Base-by-base conservation (phyloP, 2,329 filamentous ascomycete species). In the Pseudovirgaria hyperparasitica region DNA sequence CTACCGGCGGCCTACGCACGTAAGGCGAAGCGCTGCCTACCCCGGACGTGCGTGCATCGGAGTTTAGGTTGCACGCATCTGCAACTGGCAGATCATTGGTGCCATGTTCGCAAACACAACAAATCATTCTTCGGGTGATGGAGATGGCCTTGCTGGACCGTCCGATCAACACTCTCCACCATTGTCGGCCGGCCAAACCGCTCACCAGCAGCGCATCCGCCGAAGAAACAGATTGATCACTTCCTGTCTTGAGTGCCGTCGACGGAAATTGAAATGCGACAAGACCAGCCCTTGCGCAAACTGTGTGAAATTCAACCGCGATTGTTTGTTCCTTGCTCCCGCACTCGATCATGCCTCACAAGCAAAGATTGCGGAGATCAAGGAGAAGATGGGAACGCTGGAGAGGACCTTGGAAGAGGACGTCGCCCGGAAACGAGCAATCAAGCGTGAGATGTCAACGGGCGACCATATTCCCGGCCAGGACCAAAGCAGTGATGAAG, bases 221-320 rank as follows among this genome's bases (percentile, higher is more conserved):
- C 48, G 52, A 22, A 42, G 52, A 19, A 55, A 55, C 31, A 46
- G 52, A 16, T 30, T 54, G 15, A 55, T 55, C 26, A 52, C 45
- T 10, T 53, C 49, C 5, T 55, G 52, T 28, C 43, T 55, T 11
- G 52, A 55, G 35, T 55, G 50, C 46, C 68, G 81, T 20, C 70
- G 78, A 13, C 68, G 81, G 21, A 87, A 87, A 54, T 60, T 85
- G 30, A 82, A 80, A 49, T 87, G 81, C 55, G 76, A 82, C 57
- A 82, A 81, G 46, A 54, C 62, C 12, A 67, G 77, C 26, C 77
- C 81, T 33, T 87, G 80, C 46, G 63, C 63, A 36, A 81, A 81
- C 50, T 78, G 73, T 50, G 54, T 50, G n/a, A 55, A 62, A 27
- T 61, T 58, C 43, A 42, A 47, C n/a, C 55, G 64, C 11, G 58